Base-by-base conservation (phyloP, 1,139 yeast species). In the Scheffersomyces lignicola region DNA sequence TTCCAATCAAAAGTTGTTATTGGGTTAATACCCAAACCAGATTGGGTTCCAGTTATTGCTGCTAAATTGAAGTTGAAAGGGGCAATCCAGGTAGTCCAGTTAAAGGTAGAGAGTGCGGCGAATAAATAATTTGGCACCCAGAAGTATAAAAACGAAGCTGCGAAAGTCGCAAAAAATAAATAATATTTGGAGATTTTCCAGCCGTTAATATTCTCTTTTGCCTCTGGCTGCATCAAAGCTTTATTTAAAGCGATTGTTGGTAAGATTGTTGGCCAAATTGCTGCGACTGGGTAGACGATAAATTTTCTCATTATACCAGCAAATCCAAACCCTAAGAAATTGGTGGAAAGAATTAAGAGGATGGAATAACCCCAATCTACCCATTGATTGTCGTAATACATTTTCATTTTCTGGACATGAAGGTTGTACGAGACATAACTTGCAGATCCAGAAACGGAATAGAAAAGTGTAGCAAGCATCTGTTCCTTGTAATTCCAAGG, bases 401-500 rank as follows among this genome's bases (percentile, higher is more conserved):
- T 42, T 6, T 54, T 49, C 18, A 67, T 47, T 37, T 69, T 64
- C 47, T 74, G 78, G 14, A 66, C 72, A 35, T 65, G 60, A 38
- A 73, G 63, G 31, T 73, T 74, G 40, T 60, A 61, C 18, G 57
- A 49, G 8, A 69, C 74, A 37, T 74, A 73, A 25, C 73, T 65
- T 30, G 65, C 65, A 18, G 44, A 47, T 23, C 26, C 13, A 3
- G 58, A 41, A 8, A 54, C 54, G 62, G 69, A 58, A 45, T 69
- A 67, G 43, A 72, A 60, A 62, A 60, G 39, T 3, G 63, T 55
- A 3, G 62, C 51, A 33, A 59, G 45, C 78, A 78, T 75, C 54
- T 81, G 87, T 50, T 82, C 89, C 53, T 82, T 82, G 45, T 60
- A 65, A 31, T 69, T 60, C 83, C 85, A 82, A 7, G 79, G 78